Percentiles rank a stretch among this genome's conserved stretches.
phyloP scores from a whole-genome alignment of 2,329 filamentous ascomycete genomes.

The Pseudofabraea citricarpa region DNA sequence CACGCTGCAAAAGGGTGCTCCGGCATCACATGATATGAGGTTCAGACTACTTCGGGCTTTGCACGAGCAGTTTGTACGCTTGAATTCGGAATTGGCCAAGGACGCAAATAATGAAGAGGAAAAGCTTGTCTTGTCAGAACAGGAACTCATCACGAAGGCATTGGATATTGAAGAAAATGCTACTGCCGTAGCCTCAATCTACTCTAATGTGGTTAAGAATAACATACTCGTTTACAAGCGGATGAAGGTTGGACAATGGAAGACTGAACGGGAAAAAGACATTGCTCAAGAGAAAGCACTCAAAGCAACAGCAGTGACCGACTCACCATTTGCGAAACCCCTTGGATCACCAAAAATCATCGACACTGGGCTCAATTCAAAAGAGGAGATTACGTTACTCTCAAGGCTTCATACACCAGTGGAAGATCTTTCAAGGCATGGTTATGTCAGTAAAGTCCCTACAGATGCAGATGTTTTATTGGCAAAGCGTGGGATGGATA shows the following conservation, averaged over 20 bases:
- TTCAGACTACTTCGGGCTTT: conserved; percentile 56
- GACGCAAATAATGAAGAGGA: conserved; percentile 43
- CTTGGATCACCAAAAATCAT: conserved; percentile 45
- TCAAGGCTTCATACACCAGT: conserved; percentile 60
- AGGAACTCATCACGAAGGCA: conserved; percentile 63
- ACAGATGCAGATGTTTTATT: conserved; percentile 59
- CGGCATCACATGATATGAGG: conserved; percentile 52
- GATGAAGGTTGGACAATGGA: conserved; percentile 71
- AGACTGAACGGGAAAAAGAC: conserved; percentile 48
- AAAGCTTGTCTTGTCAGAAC: conserved; percentile 54
- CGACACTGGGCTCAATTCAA: conserved; percentile 61
- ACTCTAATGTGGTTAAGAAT: conserved; percentile 79
- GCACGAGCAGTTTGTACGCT: conserved; percentile 58
- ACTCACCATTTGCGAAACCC: conserved; percentile 23
- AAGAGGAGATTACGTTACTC: conserved; percentile 65
- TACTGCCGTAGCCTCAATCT: conserved; percentile 67
- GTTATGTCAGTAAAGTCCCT: conserved; percentile 71
- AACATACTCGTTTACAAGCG: conserved; percentile 71
- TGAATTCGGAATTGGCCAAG: conserved; percentile 60
- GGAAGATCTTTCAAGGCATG: conserved; percentile 56
- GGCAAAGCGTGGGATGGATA: conserved; percentile 59
- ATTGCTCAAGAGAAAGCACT: conserved; percentile 31
- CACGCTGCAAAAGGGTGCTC: conserved; percentile 50
- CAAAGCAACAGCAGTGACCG: conserved; percentile 28
- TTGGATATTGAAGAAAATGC: conserved; percentile 75